Evolutionary conservation across 2,329 filamentous ascomycete species (phyloP), one percentile per base, ranked within the genome.

Genomic region (Blastomyces parvus): DNA sequence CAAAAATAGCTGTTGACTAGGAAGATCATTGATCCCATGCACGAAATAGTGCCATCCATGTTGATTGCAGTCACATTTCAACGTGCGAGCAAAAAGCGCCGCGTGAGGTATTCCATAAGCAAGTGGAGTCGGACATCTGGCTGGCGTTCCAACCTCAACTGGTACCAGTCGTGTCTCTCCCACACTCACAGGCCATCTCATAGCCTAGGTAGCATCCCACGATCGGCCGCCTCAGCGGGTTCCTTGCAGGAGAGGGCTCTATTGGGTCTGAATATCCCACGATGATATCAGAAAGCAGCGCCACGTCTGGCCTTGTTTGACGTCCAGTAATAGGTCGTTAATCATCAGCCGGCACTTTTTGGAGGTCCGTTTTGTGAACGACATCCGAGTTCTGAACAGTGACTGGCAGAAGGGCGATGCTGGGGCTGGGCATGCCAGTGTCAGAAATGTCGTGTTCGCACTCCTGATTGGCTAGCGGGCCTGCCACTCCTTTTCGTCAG

Each of bases 181-280:
- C 38, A 27, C 30, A n/a, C 42, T 19, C 44, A 17, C 22, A 27
- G n/a, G 2, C 22, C 57, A 59, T 33, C 38, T 44, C 56, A n/a
- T 19, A 27, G 13, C 19, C 25, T 33, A 27, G 0, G 50, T 42
- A 61, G 19, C 50, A 55, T 44, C 36, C 33, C 60, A 42, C 19
- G 52, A 56, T 62, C 60, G 36, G 19, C 60, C 27, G 50, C 38
- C 42, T 58, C n/a, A 33, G 48, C 63, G 61, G 65, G 63, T 66
- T 65, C 65, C 65, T 66, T 64, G 62, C 63, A 65, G 63, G 48
- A 62, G 60, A 9, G 8, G 48, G n/a, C 38, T 64, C 50, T 25
- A 63, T 64, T 64, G 63, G 64, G 42, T 36, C 50, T 57, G 63
- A 36, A 46, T 25, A 64, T 61, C 59, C 64, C 62, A 64, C 62